These are phyloP conservation scores for Fomitopsis pulvina DNA, from an alignment of 768 basidiomycete genomes.

Conservation along the genomic window DNA sequence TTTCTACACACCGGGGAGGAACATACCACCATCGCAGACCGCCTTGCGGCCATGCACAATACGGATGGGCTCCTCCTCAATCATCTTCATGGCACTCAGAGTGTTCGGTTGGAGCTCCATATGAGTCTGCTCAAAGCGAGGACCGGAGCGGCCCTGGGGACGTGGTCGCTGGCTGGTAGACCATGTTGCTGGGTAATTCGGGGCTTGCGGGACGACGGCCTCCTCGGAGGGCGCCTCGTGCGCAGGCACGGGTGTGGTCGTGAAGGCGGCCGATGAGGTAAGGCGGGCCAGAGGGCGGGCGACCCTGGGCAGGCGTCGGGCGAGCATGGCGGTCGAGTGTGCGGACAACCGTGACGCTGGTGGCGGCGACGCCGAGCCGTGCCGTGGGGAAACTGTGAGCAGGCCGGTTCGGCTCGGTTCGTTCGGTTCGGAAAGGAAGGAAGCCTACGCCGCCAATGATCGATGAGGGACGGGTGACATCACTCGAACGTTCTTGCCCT, in stretches of 20 bases:
- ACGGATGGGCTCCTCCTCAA: slow-evolving; percentile 80
- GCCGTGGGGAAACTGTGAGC: slow-evolving; percentile 18
- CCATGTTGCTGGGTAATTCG: slow-evolving; percentile 82
- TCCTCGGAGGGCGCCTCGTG: slow-evolving; percentile 20
- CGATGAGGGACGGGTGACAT: slow-evolving; percentile 8
- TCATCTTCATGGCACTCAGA: slow-evolving; percentile 85
- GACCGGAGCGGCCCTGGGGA: slow-evolving; percentile 48
- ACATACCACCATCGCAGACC: slow-evolving; percentile 91
- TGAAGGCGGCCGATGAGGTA: slow-evolving; percentile 17
- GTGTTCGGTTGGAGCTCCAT: slow-evolving; percentile 88
- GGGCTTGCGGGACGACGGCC: slow-evolving; percentile 57
- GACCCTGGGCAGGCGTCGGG: slow-evolving; percentile 20
- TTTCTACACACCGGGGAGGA: slow-evolving; percentile 4
- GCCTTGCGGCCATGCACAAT: slow-evolving; percentile 80
- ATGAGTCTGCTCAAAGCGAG: slow-evolving; percentile 89
- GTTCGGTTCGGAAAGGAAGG: neutral
- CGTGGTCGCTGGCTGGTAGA: slow-evolving; percentile 75
- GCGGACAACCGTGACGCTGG: slow-evolving; percentile 1
- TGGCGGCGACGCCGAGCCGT: slow-evolving; percentile 1
- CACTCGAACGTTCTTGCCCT: slow-evolving; percentile 10
- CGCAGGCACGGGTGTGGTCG: slow-evolving; percentile 15
- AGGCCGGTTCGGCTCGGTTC: too few relatives aligned
- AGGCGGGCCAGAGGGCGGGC: slow-evolving; percentile 23
- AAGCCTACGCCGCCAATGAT: slow-evolving; percentile 3
- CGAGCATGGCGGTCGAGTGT: slow-evolving; percentile 19